Base-by-base conservation (phyloP, 2,329 filamentous ascomycete genomes). In the Cercospora sesami region DNA sequence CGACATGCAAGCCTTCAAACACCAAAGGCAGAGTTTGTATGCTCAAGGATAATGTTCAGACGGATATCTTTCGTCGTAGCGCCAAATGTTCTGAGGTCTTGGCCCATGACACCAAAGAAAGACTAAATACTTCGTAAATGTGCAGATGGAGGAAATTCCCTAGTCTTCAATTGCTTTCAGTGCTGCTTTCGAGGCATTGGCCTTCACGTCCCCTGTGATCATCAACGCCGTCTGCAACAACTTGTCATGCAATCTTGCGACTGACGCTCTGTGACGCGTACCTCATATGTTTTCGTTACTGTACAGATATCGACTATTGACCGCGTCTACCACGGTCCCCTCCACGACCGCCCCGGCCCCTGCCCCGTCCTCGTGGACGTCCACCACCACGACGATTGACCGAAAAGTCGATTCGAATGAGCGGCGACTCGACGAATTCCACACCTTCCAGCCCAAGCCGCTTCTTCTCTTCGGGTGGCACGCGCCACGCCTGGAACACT, bases 401-500 rank as follows among this genome's bases (percentile, higher is more conserved):
- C 0, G 82, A 82, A 67, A 90, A 92, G 2, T 90, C 83, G 48
- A 92, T 91, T 69, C 80, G 84, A 73, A 88, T 86, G 57, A 92
- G 75, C 0, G 91, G 91, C 23, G 87, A 80, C 60, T 90, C 89
- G 0, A 89, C 89, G 86, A 90, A 91, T 53, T 87, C 81, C 6
- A 89, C 80, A 0, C 86, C 84, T 1, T 81, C 79, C 5, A 94
- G 77, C 0, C 86, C 87, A 3, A 88, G 74, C 7, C 82, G 81
- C 55, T 85, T 81, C 74, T 89, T 86, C 64, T 88, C 86, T 31
- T 86, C 85, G 1, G 83, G 80, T 0, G 84, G 81, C 0, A 91
- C 83, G 5, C 88, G 90, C 85, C 89, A 92, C 0, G 87, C 83
- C 75, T 94, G 91, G 73, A 92, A 93, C 1, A 92, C 80, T 51